A percentile compares a stretch with the other conserved stretches of the same genome.
These are phyloP conservation scores for Domatiomyces globalis DNA, from an alignment of 2,329 filamentous ascomycete genomes.

Conservation along the genomic window DNA sequence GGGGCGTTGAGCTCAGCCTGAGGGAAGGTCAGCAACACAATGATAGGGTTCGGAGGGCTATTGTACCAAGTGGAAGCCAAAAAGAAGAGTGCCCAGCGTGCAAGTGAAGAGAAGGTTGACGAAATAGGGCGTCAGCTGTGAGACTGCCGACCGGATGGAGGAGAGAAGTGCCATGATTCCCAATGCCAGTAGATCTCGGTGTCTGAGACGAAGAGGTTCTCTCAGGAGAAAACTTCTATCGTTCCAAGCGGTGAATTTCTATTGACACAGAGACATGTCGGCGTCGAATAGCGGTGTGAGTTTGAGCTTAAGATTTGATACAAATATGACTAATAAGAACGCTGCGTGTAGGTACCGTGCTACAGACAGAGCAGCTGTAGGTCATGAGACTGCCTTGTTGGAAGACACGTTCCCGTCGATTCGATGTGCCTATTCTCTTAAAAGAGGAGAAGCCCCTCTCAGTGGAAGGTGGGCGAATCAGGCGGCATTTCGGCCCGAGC, in stretches of 20 bases:
- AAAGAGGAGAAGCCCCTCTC: too few relatives aligned
- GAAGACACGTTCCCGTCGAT: neutral
- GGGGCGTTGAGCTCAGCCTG: conserved; percentile 92
- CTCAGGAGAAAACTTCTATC: neutral
- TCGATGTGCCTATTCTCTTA: too few relatives aligned
- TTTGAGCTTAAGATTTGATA: neutral
- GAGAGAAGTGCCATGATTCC: conserved; percentile 8
- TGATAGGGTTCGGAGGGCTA: neutral
- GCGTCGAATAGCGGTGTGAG: neutral
- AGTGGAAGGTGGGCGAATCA: too few relatives aligned
- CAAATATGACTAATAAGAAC: neutral
- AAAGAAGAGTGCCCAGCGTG: conserved; percentile 79
- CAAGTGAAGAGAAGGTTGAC: conserved; percentile 60
- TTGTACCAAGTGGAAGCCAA: conserved; percentile 78
- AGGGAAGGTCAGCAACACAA: neutral
- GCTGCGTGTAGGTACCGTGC: neutral
- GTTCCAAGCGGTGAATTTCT: neutral
- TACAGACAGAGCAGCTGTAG: neutral
- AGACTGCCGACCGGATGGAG: conserved; percentile 10
- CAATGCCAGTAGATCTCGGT: neutral
- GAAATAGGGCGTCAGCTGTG: conserved; percentile 45
- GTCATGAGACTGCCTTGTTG: neutral
- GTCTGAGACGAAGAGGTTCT: neutral
- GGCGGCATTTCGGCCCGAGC: too few relatives aligned
- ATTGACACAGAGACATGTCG: neutral